A percentile compares a stretch with the other conserved stretches of the same genome.
phyloP scores from a whole-genome alignment of 768 basidiomycete genomes.

The Suillus lakei region DNA sequence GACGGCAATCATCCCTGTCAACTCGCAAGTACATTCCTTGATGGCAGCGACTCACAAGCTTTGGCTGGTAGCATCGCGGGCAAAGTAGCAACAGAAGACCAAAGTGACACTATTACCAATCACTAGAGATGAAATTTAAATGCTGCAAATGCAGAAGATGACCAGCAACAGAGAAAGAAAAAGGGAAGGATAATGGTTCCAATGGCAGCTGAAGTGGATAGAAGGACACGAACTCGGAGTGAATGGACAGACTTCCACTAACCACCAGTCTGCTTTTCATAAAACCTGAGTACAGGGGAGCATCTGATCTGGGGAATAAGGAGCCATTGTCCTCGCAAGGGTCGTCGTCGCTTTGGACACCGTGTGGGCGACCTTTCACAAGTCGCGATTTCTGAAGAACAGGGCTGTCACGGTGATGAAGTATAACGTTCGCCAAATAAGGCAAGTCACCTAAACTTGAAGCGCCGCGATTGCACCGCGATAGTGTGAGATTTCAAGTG shows the following conservation, averaged over 20 bases:
- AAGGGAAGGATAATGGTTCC: not conserved
- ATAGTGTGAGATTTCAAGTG: not conserved
- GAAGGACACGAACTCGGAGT: not conserved
- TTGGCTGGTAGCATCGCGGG: slow-evolving; percentile 32
- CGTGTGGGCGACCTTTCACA: slow-evolving; percentile 10
- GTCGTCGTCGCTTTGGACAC: slow-evolving; percentile 9
- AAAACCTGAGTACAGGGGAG: not conserved
- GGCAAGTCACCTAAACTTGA: slow-evolving; percentile 15
- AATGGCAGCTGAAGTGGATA: slow-evolving; percentile 4
- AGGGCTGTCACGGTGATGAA: not conserved
- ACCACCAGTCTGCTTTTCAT: not conserved
- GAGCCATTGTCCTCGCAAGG: slow-evolving; percentile 29
- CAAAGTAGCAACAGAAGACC: not conserved
- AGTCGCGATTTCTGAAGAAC: not conserved
- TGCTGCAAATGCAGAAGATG: slow-evolving; percentile 8
- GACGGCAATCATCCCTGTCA: not conserved
- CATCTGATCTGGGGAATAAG: slow-evolving; percentile 24
- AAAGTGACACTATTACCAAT: slow-evolving; percentile 20
- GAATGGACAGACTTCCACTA: not conserved
- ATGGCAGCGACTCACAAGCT: slow-evolving; percentile 26
- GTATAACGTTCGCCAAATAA: slow-evolving; percentile 18
- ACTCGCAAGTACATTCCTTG: not conserved
- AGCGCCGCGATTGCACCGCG: not conserved
- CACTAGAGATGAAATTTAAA: slow-evolving; percentile 16
- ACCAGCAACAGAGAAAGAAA: slow-evolving; percentile 29